These are phyloP conservation scores for Drosera spatulata DNA, from an alignment of 179 eudicot genomes.

Conservation along the genomic window DNA sequence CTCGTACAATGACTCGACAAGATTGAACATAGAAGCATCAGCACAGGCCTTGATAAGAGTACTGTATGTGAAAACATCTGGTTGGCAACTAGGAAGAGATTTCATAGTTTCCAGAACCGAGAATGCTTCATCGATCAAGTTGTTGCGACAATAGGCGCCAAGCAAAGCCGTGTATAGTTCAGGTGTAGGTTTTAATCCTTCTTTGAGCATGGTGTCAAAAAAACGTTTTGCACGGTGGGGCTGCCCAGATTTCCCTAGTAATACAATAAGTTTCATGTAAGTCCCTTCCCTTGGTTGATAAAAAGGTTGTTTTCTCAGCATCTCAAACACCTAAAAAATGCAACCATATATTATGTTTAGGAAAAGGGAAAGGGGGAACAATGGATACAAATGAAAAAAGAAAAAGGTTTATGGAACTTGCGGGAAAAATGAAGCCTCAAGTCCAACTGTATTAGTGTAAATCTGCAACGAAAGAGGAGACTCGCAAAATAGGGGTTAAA, in stretches of 20 bases:
- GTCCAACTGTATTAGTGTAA: no score
- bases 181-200: conserved; percentile 66
- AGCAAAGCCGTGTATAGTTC: conserved; percentile 83
- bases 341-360: not conserved
- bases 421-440: no score
- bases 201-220: conserved; percentile 67
- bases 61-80: conserved; percentile 84
- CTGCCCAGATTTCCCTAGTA: conserved; percentile 87
- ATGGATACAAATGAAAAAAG: not conserved
- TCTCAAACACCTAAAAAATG: conserved; percentile 65
- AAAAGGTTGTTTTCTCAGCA: conserved; percentile 76
- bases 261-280: conserved; percentile 81
- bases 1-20: conserved; percentile 55
- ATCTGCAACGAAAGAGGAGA: no score
- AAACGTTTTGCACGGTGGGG: conserved; percentile 63
- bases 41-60: conserved; percentile 79
- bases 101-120: conserved; percentile 59
- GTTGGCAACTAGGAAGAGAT: conserved; percentile 73
- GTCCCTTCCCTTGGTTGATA: conserved; percentile 94
- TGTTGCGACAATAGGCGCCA: conserved; percentile 76
- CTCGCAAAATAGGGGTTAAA: no score
- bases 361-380: not conserved
- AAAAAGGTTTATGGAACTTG: not conserved
- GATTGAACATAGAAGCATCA: conserved; percentile 53
- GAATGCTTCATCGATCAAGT: conserved; percentile 54